A percentile compares a stretch with the other conserved stretches of the same genome.
These are phyloP conservation scores for Monilinia fructigena DNA, from an alignment of 2,329 filamentous ascomycete species.

Conservation along the genomic window DNA sequence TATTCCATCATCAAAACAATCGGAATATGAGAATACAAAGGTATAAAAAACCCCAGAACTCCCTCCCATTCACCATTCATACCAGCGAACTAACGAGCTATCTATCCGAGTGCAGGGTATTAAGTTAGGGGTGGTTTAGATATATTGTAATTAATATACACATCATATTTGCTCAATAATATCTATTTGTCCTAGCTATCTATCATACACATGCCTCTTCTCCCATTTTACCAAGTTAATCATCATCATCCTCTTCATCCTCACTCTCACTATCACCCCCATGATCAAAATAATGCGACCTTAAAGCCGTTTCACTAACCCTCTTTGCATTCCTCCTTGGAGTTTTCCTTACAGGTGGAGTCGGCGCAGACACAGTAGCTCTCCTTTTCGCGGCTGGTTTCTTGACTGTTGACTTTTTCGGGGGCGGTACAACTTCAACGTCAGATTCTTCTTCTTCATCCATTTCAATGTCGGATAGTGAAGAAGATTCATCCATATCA, in stretches of 20 bases:
- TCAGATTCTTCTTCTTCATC: slow-evolving; percentile 3
- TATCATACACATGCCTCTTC: not conserved
- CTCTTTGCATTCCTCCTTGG: slow-evolving; percentile 34
- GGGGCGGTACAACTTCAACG: not conserved
- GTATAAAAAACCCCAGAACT: no score
- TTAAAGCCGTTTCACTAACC: slow-evolving; percentile 35
- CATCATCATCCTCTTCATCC: not conserved
- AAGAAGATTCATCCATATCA: slow-evolving; percentile 19
- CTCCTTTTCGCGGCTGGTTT: slow-evolving; percentile 19
- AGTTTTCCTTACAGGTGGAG: slow-evolving; percentile 29
- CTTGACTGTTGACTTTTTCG: not conserved
- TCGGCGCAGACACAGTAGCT: slow-evolving; percentile 16
- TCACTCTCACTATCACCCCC: slow-evolving; percentile 28
- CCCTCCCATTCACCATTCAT: no score
- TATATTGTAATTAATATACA: no score
- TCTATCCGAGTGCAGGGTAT: no score
- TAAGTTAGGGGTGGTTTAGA: no score
- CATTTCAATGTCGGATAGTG: slow-evolving; percentile 11
- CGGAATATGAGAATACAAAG: no score
- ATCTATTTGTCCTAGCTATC: no score
- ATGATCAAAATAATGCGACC: slow-evolving; percentile 38
- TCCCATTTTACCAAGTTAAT: no score
- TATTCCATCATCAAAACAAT: no score
- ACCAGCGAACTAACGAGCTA: no score
- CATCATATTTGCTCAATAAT: no score